Evolutionary conservation across 2,329 filamentous ascomycete species (phyloP).

Genomic region (Davidsoniella eucalypti): DNA sequence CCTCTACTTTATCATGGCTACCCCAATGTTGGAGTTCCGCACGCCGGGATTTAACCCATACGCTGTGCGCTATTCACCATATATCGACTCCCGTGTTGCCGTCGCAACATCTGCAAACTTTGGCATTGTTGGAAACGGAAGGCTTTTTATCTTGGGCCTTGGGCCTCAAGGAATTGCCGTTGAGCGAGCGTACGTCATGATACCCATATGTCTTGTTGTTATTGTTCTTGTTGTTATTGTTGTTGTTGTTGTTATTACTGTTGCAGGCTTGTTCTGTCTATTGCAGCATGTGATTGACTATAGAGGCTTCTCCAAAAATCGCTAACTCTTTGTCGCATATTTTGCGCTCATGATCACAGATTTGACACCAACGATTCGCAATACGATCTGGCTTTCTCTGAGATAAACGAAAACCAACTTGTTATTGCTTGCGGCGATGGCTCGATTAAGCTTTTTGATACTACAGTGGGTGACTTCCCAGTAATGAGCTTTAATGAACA

Average conservation of each 20-base stretch:
- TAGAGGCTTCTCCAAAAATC: background rate
- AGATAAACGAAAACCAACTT: conserved; percentile 90
- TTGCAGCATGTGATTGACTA: conserved; percentile 1
- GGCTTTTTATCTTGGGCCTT: conserved; percentile 68
- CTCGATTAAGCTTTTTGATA: conserved; percentile 85
- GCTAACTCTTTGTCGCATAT: background rate
- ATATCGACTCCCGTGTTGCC: conserved; percentile 87
- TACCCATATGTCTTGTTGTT: background rate
- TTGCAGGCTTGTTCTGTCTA: background rate
- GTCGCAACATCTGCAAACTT: conserved; percentile 89
- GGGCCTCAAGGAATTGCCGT: conserved; percentile 63
- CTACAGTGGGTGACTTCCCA: conserved; percentile 65
- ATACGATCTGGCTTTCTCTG: conserved; percentile 90
- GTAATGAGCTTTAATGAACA: conserved; percentile 89
- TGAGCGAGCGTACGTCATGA: conserved; percentile 53
- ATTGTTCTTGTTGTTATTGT: background rate
- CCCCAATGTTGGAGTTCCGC: conserved; percentile 76
- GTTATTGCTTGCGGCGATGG: conserved; percentile 83
- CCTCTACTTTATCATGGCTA: conserved; percentile 22
- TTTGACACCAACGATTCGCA: conserved; percentile 96
- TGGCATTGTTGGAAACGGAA: conserved; percentile 89
- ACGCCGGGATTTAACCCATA: conserved; percentile 92
- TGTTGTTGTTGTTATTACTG: background rate
- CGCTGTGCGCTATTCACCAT: conserved; percentile 94
- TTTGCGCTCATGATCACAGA: conserved; percentile 26